A percentile compares a stretch with the other conserved stretches of the same genome.
Conservation (phyloP, 2,329 filamentous ascomycete species). For the Paramyrothecium roridum region DNA sequence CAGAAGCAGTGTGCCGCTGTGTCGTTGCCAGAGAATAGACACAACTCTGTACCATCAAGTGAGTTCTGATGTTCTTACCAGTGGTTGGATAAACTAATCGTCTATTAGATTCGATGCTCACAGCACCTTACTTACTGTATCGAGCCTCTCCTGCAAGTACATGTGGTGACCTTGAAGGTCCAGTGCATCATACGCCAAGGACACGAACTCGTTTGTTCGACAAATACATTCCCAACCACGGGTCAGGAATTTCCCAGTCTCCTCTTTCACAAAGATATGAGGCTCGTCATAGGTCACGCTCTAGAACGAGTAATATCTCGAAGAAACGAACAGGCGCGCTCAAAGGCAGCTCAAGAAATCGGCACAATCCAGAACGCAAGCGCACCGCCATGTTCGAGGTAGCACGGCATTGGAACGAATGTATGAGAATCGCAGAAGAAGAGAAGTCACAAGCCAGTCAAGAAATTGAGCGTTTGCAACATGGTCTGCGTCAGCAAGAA, state of each 20-base stretch:
- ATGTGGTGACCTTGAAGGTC: slow-evolving; percentile 29
- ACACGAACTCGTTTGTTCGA: background rate
- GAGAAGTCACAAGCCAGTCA: slow-evolving; percentile 19
- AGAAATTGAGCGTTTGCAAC: slow-evolving; percentile 23
- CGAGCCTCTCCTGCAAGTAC: slow-evolving; percentile 13
- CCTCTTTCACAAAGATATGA: slow-evolving; percentile 1
- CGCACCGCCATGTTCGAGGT: slow-evolving; percentile 26
- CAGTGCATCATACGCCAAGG: slow-evolving; percentile 16
- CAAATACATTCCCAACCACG: slow-evolving; percentile 5
- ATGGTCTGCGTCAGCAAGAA: slow-evolving; percentile 14
- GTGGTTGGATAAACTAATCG: no score
- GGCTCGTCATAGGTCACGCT: slow-evolving; percentile 16
- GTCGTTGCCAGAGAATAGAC: no score
- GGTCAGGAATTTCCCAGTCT: background rate
- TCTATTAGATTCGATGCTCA: background rate
- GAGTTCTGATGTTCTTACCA: no score
- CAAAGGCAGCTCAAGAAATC: slow-evolving; percentile 8
- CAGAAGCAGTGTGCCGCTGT: no score
- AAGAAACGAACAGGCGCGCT: slow-evolving; percentile 18
- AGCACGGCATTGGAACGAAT: slow-evolving; percentile 29
- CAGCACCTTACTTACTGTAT: background rate
- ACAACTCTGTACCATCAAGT: no score
- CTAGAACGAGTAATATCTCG: slow-evolving; percentile 29
- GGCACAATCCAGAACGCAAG: slow-evolving; percentile 18
- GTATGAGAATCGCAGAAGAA: slow-evolving; percentile 23